A percentile compares a stretch with the other conserved stretches of the same genome.
phyloP scores from a whole-genome alignment of 1,139 yeast species.

The Wickerhamomyces sp. region DNA sequence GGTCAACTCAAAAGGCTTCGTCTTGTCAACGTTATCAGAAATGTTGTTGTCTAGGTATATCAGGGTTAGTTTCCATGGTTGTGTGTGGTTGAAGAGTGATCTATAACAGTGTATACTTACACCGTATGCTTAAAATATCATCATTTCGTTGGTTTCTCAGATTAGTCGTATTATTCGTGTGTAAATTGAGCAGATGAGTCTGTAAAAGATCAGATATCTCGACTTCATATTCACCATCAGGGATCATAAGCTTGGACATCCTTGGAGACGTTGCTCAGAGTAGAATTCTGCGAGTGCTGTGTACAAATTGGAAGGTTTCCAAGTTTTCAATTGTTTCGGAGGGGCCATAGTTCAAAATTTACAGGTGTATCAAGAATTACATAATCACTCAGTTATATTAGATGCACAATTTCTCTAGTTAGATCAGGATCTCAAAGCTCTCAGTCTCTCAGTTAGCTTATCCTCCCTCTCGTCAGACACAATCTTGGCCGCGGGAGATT shows the following conservation, averaged over 20 bases:
- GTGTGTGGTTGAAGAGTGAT: neutral
- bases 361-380: neutral
- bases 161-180: neutral
- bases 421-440: conserved; percentile 60
- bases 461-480: conserved; percentile 81
- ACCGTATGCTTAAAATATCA: conserved; percentile 14
- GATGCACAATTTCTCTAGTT: neutral
- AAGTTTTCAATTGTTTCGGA: neutral
- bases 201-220: conserved; percentile 15
- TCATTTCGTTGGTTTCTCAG: conserved; percentile 6
- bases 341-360: neutral
- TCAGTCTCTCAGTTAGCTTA: conserved; percentile 74
- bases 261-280: neutral
- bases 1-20: conserved; percentile 2
- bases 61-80: neutral
- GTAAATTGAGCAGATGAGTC: neutral
- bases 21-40: neutral
- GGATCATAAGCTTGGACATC: conserved; percentile 8
- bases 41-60: neutral
- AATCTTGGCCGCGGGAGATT: conserved; percentile 36
- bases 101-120: conserved; percentile 7
- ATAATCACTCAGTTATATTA: neutral
- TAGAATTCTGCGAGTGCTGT: no score
- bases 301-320: neutral
- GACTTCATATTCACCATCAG: conserved; percentile 23